Evolutionary conservation across 2,329 filamentous ascomycete species (phyloP).

Genomic region (Arthrobotrys entomopaga): DNA sequence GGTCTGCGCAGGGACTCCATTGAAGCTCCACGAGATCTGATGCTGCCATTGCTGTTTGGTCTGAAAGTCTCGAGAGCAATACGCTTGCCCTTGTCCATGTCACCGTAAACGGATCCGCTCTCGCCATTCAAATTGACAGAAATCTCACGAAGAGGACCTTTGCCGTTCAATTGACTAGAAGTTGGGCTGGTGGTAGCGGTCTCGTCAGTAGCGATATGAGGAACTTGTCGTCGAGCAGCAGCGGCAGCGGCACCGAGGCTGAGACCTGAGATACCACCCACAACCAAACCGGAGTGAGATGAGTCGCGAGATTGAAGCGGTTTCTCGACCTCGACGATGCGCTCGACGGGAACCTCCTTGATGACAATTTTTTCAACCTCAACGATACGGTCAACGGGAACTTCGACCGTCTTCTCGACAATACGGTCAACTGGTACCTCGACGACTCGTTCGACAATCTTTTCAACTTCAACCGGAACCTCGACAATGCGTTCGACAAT

Average conservation of each 20-base stretch:
- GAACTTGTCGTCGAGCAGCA: constrained; percentile 31
- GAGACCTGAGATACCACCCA: constrained; percentile 20
- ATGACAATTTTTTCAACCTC: constrained; percentile 46
- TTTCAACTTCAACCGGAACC: constrained; percentile 13
- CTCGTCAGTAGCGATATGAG: constrained; percentile 48
- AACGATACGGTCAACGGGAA: constrained; percentile 45
- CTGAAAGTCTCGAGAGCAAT: constrained; percentile 52
- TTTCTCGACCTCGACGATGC: constrained; percentile 44
- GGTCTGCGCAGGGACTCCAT: constrained; percentile 67
- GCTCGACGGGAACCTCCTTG: constrained; percentile 32
- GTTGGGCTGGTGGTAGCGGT: constrained; percentile 48
- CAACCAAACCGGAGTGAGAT: constrained; percentile 1
- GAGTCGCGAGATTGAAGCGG: constrained; percentile 28
- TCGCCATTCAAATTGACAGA: constrained; percentile 75
- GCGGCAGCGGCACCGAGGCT: constrained; percentile 28
- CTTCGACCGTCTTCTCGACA: constrained; percentile 36
- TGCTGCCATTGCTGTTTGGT: constrained; percentile 55
- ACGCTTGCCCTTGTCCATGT: constrained; percentile 72
- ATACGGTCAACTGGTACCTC: constrained; percentile 44
- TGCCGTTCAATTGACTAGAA: constrained; percentile 37
- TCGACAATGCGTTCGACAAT: constrained; percentile 23
- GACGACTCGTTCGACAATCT: constrained; percentile 26
- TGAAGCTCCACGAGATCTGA: constrained; percentile 29
- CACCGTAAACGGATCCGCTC: constrained; percentile 79
- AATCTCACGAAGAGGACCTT: constrained; percentile 47